phyloP scores from a whole-genome alignment of 1,284 basidiomycete genomes.

The Leccinum pachyderme region DNA sequence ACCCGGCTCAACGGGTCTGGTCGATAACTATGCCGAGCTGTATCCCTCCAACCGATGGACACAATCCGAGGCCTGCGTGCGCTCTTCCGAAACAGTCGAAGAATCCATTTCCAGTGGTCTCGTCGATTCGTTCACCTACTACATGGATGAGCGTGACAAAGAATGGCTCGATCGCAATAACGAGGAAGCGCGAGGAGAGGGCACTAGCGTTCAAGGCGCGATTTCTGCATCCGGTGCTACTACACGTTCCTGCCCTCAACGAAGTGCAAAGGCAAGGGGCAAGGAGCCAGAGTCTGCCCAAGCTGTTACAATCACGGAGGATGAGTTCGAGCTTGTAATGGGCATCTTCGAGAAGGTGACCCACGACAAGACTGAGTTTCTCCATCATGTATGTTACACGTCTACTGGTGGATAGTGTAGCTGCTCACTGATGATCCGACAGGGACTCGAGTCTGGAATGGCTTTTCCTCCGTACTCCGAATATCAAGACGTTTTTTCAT shows the following conservation, averaged over 20 bases:
- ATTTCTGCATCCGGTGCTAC: conserved; percentile 47
- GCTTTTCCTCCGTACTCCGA: conserved; percentile 77
- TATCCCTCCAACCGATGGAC: conserved; percentile 72
- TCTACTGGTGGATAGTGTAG: not conserved
- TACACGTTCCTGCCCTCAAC: conserved; percentile 50
- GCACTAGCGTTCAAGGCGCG: conserved; percentile 74
- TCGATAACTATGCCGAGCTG: conserved; percentile 71
- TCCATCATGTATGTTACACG: conserved; percentile 70
- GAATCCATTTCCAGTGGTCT: conserved; percentile 63
- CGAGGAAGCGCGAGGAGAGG: conserved; percentile 83
- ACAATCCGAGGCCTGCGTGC: conserved; percentile 80
- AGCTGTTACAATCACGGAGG: conserved; percentile 73
- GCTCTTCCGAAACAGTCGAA: conserved; percentile 87
- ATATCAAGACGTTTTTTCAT: conserved; percentile 71
- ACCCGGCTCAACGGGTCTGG: conserved; percentile 83
- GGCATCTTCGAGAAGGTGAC: conserved; percentile 91
- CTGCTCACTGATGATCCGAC: not conserved
- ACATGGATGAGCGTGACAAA: conserved; percentile 95
- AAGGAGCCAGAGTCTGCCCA: conserved; percentile 69
- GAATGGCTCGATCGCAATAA: conserved; percentile 95
- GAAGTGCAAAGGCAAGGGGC: conserved; percentile 74
- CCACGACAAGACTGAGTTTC: conserved; percentile 87
- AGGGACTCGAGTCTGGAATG: conserved; percentile 65
- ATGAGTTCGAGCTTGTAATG: conserved; percentile 95
- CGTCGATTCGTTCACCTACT: conserved; percentile 76